Evolutionary conservation across 1,139 yeast genomes (phyloP), one percentile per base, ranked within the genome.

Genomic region (Candida neerlandica): DNA sequence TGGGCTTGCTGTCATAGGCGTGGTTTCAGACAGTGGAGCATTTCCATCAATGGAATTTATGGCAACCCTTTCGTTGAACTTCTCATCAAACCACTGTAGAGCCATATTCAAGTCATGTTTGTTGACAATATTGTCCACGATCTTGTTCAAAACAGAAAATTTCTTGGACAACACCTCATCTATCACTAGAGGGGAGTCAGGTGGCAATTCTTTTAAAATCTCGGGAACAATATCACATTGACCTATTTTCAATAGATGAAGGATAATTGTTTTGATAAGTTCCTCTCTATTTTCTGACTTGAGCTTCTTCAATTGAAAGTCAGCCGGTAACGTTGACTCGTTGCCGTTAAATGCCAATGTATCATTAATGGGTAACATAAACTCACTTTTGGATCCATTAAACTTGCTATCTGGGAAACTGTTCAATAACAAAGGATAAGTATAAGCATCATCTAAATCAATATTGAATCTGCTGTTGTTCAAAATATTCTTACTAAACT

Each of bases 371-470:
- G 39, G 39, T 4, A 10, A 23, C 7, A 23, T 10, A 35, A 18
- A 3, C 26, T 12, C 26, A 19, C 40, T 9, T 41, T 43, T 41
- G 43, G 16, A 6, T 38, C 41, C 34, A 27, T 41, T 34, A 12
- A 33, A 42, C n/a, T 49, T 49, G 35, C 57, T 54, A 12, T 58
- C 59, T 2, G 78, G 77, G 43, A 59, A 62, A 45, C 68, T 66
- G 50, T 70, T 61, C 44, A 75, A 60, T 48, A 63, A 61, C 49
- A 76, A 62, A 0, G 77, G 77, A 51, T 70, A 76, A 0, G 73
- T 65, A 54, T 76, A 76, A 3, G 80, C 79, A 35, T 73, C 78
- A 58, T 75, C 80, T 47, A 76, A 58, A 50, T 71, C 70, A 34
- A 73, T 58, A 34, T 53, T 57, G 54, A 64, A 73, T 47, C 61